Percentiles rank a stretch among this genome's conserved stretches.
phyloP scores from a whole-genome alignment of 2,329 filamentous ascomycete species.

The Sporothrix globosa region DNA sequence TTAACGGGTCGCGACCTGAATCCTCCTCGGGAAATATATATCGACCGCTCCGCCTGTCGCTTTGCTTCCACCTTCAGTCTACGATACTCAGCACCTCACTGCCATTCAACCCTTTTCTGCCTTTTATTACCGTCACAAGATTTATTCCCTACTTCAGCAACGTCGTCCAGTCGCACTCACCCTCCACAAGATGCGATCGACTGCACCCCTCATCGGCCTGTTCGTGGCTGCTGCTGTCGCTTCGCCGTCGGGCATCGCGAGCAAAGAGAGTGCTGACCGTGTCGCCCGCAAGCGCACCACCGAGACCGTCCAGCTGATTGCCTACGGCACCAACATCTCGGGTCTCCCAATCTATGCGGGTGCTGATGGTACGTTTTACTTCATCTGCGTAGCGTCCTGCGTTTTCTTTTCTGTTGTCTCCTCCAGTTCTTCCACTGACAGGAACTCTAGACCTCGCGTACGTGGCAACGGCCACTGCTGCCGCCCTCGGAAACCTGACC shows the following conservation, averaged over 20 bases:
- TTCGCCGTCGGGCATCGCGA: background rate
- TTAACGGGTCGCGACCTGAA: too few relatives aligned
- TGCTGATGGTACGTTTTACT: background rate
- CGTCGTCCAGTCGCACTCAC: background rate
- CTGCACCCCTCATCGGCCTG: slow-evolving; percentile 5
- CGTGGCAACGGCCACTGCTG: background rate
- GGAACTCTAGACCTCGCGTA: slow-evolving; percentile 30
- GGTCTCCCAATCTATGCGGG: slow-evolving; percentile 19
- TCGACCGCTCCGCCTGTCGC: background rate
- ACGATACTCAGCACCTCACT: background rate
- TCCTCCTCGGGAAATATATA: background rate
- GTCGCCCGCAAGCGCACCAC: slow-evolving; percentile 22
- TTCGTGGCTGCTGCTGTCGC: background rate
- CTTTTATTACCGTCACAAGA: background rate
- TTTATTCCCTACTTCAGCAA: background rate
- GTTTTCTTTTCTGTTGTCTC: background rate
- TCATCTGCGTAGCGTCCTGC: too few relatives aligned
- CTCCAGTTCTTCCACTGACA: too few relatives aligned
- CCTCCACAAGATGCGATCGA: background rate
- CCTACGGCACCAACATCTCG: slow-evolving; percentile 24
- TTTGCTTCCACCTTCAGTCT: background rate
- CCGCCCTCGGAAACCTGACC: slow-evolving; percentile 11
- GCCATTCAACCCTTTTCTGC: background rate
- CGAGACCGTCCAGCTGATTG: slow-evolving; percentile 20
- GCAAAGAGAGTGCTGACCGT: background rate